These are phyloP conservation scores for Ophiostoma sp. DNA, from an alignment of 2,329 filamentous ascomycete genomes.

Conservation along the genomic window DNA sequence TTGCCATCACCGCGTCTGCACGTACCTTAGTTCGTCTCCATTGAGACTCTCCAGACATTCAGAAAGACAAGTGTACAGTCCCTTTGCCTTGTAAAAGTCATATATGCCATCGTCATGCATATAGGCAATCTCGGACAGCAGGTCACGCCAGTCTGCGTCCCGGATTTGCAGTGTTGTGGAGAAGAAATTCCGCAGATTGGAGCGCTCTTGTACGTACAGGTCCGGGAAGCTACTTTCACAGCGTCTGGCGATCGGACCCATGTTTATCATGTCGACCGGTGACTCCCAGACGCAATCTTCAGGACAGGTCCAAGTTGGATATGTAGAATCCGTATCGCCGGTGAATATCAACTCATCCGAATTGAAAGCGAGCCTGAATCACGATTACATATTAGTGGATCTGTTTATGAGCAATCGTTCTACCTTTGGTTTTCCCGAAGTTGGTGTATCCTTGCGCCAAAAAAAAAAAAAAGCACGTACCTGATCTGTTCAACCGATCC, in stretches of 20 bases:
- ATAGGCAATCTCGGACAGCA: conserved; percentile 2
- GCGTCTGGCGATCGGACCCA: not conserved
- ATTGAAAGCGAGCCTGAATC: not conserved
- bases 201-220: not conserved
- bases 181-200: conserved; percentile 8
- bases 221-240: not conserved
- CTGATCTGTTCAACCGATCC: not conserved
- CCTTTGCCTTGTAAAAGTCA: not conserved
- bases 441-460: not conserved
- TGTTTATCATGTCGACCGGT: not conserved
- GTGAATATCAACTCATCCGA: not conserved
- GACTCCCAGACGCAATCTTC: conserved; percentile 17
- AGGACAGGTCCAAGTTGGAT: not conserved
- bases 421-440: not conserved
- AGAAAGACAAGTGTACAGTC: not conserved
- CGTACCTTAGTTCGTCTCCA: not conserved
- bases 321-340: not conserved
- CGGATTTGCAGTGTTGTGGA: conserved; percentile 5
- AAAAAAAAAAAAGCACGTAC: conserved; percentile 17
- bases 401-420: not conserved
- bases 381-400: conserved; percentile 31
- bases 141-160: conserved; percentile 1
- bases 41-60: not conserved
- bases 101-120: not conserved
- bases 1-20: not conserved